phyloP scores from a whole-genome alignment of 441 rosid species.

The Adansonia rubrostipa region DNA sequence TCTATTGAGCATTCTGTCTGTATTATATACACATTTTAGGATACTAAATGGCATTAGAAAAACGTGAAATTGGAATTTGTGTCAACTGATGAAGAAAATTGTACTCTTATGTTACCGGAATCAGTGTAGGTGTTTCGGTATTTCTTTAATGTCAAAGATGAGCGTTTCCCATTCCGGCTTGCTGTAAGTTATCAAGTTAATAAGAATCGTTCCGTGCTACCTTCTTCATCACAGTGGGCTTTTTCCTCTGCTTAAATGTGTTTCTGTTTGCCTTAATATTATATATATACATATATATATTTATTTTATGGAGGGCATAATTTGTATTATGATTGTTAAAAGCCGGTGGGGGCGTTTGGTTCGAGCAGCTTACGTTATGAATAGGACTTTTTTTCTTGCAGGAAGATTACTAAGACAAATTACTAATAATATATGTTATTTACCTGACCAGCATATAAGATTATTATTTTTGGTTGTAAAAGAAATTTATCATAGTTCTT shows the following conservation, averaged over 20 bases:
- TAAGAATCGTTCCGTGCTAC: neutral
- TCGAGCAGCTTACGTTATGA: no score
- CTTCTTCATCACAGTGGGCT: neutral
- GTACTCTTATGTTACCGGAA: neutral
- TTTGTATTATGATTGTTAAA: no score
- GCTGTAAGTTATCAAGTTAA: neutral
- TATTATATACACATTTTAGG: conserved; percentile 31
- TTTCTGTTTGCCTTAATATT: no score
- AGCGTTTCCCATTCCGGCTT: neutral
- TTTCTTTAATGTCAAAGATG: conserved; percentile 9
- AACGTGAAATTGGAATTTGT: neutral
- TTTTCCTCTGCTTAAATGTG: neutral
- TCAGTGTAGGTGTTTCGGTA: conserved; percentile 11
- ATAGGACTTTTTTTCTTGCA: no score
- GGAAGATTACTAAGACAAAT: no score
- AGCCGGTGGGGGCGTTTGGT: no score
- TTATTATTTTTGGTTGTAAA: no score
- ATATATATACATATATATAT: no score
- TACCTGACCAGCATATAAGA: no score
- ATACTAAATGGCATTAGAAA: conserved; percentile 25
- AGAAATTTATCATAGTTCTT: no score
- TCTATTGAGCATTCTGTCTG: conserved; percentile 24
- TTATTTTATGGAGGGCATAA: no score
- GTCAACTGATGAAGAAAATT: neutral
- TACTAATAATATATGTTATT: no score